These are phyloP conservation scores for Lecanicillium sp. DNA, from an alignment of 2,329 filamentous ascomycete genomes.

Conservation along the genomic window DNA sequence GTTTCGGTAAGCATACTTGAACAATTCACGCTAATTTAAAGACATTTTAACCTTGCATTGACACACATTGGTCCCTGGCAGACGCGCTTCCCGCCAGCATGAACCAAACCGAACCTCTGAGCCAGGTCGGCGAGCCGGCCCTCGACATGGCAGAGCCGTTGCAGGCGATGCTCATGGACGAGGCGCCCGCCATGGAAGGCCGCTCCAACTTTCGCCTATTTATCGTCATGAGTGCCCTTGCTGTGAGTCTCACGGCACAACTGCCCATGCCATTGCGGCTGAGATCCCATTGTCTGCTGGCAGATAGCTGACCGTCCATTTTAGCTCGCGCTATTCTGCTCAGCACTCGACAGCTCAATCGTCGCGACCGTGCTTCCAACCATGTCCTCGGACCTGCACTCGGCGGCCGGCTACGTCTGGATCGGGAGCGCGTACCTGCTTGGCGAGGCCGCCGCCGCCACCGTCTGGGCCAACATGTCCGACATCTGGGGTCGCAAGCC, in stretches of 20 bases:
- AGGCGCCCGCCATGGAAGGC: slow-evolving; percentile 3
- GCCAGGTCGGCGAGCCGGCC: background rate
- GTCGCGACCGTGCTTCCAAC: slow-evolving; percentile 35
- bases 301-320: no score
- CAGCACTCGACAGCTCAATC: slow-evolving; percentile 11
- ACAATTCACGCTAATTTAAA: no score
- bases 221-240: slow-evolving; percentile 6
- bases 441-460: slow-evolving; percentile 54
- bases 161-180: background rate
- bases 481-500: slow-evolving; percentile 52
- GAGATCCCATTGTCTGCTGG: no score
- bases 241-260: slow-evolving; percentile 1
- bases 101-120: slow-evolving; percentile 7
- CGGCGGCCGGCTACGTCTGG: slow-evolving; percentile 63
- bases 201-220: slow-evolving; percentile 7
- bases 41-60: no score
- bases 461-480: slow-evolving; percentile 58
- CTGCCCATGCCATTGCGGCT: background rate
- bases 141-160: background rate
- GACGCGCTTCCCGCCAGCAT: background rate
- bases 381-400: slow-evolving; percentile 52
- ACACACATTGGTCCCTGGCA: no score
- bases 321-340: slow-evolving; percentile 13
- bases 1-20: no score
- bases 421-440: slow-evolving; percentile 64